Evolutionary conservation across 2,329 filamentous ascomycete species (phyloP).

Genomic region (Penicillium brevicompactum): DNA sequence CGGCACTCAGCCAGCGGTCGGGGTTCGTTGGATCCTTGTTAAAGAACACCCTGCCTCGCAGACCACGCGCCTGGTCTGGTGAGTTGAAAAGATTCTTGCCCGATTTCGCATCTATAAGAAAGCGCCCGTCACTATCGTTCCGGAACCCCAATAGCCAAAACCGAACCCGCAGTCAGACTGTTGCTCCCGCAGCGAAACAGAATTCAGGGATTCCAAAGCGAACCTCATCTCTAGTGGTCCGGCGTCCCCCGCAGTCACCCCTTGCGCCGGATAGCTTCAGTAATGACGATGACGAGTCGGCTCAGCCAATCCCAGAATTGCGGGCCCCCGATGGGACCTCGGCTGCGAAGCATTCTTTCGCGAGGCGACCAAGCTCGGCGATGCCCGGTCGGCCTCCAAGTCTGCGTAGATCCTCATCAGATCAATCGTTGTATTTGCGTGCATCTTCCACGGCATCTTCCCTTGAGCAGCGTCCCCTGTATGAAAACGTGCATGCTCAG

Average conservation of each 20-base stretch:
- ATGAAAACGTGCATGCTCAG: slow-evolving; percentile 77
- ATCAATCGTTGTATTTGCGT: slow-evolving; percentile 74
- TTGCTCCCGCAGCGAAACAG: slow-evolving; percentile 9
- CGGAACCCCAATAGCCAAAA: slow-evolving; percentile 27
- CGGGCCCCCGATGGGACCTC: slow-evolving; percentile 28
- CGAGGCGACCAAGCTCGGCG: slow-evolving; percentile 28
- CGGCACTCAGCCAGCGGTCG: slow-evolving; percentile 20
- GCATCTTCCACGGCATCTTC: slow-evolving; percentile 78
- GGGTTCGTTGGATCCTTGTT: slow-evolving; percentile 39
- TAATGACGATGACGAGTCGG: slow-evolving; percentile 29
- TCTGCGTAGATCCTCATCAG: slow-evolving; percentile 67
- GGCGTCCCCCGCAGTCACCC: slow-evolving; percentile 7
- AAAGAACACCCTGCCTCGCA: slow-evolving; percentile 34
- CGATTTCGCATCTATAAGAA: slow-evolving; percentile 34
- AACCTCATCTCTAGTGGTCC: slow-evolving; percentile 20
- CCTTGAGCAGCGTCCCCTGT: slow-evolving; percentile 79
- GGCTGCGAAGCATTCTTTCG: slow-evolving; percentile 37
- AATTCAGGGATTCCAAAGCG: slow-evolving; percentile 1
- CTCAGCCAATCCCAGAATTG: slow-evolving; percentile 34
- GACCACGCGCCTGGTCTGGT: slow-evolving; percentile 40
- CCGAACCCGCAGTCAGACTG: slow-evolving; percentile 33
- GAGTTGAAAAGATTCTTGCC: slow-evolving; percentile 42
- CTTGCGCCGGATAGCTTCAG: slow-evolving; percentile 10
- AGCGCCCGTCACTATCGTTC: slow-evolving; percentile 34
- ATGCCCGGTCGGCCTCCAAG: slow-evolving; percentile 29